Evolutionary conservation across 2,329 filamentous ascomycete species (phyloP), one percentile per base, ranked within the genome.

Genomic region (Diplodia corticola): DNA sequence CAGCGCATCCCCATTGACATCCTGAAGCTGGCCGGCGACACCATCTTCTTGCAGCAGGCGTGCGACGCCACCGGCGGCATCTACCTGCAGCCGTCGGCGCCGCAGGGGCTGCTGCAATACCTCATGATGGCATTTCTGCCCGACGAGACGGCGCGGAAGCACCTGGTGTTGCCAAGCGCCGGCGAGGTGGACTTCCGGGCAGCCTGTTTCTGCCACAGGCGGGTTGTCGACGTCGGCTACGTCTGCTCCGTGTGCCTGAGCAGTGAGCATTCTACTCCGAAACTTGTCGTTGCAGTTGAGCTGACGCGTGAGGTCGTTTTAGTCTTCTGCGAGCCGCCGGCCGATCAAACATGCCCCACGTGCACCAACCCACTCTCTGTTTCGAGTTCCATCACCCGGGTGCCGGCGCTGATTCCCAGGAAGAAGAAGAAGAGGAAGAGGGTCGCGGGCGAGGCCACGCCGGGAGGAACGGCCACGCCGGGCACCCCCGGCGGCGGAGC

Each of bases 241-340:
- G 94, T 99, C 44, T 99, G 95, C 82, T 96, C 92, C 68, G 93
- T 99, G 71, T 99, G 95, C 75, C 82, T 99, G 51, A 96, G 92
- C 77, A 99, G 83, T 86, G 78, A 73, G 82, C 78, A n/a, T 33
- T 49, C 51, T 2, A 26, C 4, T 37, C 24, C 3, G 26, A 26
- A n/a, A 6, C 20, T 3, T 46, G 3, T 12, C 1, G 10, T 30
- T 33, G 17, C n/a, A 10, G 40, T 22, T n/a, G 15, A n/a, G 40
- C 33, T 51, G 54, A 65, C 7, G 30, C 48, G n/a, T n/a, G 40
- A 40, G 22, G 37, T 33, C 4, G 30, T 13, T 24, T 49, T 46
- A 78, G 77, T 79, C 53, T 79, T 79, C 70, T 79, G 77, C 69
- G 71, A 67, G 35, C 70, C 76, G 5, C 72, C 77, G 15, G 72